Evolutionary conservation across 2,329 filamentous ascomycete species (phyloP).

Genomic region (Tolypocladium endophyticum): DNA sequence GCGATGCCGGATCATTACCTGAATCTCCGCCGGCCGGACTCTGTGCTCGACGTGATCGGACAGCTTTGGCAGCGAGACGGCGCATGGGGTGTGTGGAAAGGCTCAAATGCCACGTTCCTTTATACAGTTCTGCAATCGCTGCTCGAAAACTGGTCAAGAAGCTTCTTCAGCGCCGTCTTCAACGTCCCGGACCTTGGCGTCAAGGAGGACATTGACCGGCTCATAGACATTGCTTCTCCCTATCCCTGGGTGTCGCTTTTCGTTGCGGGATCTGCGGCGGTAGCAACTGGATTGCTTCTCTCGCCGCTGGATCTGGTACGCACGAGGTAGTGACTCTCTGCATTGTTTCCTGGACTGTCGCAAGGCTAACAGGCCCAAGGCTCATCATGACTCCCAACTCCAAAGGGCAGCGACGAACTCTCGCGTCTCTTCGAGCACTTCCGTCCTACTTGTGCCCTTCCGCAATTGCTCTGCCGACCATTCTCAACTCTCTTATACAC

Average conservation of each 20-base stretch:
- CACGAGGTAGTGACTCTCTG: conserved; percentile 40
- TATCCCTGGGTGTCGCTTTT: conserved; percentile 73
- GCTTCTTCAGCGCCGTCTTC: conserved; percentile 79
- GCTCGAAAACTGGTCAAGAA: conserved; percentile 84
- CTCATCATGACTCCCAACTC: conserved; percentile 78
- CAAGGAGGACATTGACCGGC: conserved; percentile 65
- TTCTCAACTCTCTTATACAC: conserved; percentile 77
- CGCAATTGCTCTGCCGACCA: conserved; percentile 67
- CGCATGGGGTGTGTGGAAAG: conserved; percentile 89
- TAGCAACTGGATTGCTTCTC: conserved; percentile 68
- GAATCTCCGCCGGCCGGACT: conserved; percentile 62
- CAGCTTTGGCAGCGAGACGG: conserved; percentile 86
- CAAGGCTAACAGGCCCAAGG: conserved; percentile 34
- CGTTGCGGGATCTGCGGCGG: conserved; percentile 54
- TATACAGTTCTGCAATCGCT: conserved; percentile 81
- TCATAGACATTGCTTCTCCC: conserved; percentile 62
- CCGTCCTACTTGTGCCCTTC: conserved; percentile 67
- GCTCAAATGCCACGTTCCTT: conserved; percentile 83
- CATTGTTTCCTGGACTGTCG: neutral
- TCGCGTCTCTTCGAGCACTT: conserved; percentile 66
- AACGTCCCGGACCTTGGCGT: conserved; percentile 79
- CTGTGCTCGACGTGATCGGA: conserved; percentile 74
- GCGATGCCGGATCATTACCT: conserved; percentile 46
- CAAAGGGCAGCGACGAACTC: conserved; percentile 63
- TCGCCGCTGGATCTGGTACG: conserved; percentile 84